Conservation (phyloP, 345 rosid genomes). For the Limnanthes douglasii region DNA sequence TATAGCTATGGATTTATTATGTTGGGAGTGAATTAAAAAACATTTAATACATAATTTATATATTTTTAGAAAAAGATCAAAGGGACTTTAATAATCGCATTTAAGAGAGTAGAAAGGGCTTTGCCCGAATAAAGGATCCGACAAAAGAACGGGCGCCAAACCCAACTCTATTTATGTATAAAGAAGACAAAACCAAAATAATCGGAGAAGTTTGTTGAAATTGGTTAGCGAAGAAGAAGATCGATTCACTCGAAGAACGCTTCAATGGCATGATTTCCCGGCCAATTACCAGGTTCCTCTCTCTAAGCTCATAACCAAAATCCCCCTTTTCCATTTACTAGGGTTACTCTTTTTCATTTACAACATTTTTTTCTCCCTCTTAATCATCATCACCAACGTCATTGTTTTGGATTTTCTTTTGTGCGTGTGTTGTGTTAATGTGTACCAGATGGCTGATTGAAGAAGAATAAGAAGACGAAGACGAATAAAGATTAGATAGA, state of each 20-base stretch:
- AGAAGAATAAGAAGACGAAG: constrained; percentile 2
- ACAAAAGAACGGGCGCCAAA: too few species aligned
- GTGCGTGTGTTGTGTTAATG: not conserved
- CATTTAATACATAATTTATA: too few species aligned
- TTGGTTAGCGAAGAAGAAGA: constrained; percentile 30
- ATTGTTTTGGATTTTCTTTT: not conserved
- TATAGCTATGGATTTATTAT: too few species aligned
- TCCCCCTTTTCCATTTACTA: constrained; percentile 5
- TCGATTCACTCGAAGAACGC: constrained; percentile 41
- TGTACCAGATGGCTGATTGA: constrained; percentile 18
- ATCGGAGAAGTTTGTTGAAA: constrained; percentile 7
- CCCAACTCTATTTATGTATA: too few species aligned
- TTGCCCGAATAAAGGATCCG: too few species aligned
- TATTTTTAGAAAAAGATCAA: too few species aligned
- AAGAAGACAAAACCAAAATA: constrained; percentile 7
- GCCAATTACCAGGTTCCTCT: constrained; percentile 7
- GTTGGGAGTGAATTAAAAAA: too few species aligned
- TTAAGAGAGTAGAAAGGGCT: too few species aligned
- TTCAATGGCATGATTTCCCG: constrained; percentile 64
- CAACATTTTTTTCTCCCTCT: constrained; percentile 6
- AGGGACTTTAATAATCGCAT: too few species aligned
- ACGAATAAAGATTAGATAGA: not conserved
- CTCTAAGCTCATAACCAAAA: not conserved
- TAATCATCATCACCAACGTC: not conserved
- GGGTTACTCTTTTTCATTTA: constrained; percentile 13